Evolutionary conservation across 208 protist genomes (phyloP).

Genomic region (Phytomonas sp.): DNA sequence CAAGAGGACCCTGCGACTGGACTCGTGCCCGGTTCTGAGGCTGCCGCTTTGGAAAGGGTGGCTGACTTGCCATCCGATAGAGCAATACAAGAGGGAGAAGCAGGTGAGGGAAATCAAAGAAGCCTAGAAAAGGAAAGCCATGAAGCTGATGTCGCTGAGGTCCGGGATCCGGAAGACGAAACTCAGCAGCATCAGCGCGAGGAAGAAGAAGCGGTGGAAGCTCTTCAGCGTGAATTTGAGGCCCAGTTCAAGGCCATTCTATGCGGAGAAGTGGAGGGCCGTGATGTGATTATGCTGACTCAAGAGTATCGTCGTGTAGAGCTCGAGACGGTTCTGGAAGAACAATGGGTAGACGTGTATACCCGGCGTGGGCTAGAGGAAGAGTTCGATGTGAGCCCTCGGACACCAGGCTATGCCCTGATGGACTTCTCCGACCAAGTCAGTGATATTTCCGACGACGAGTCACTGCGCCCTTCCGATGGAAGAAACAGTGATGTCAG

Average conservation of each 20-base stretch:
- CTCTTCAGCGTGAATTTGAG: constrained; percentile 10
- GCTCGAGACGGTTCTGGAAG: constrained; percentile 29
- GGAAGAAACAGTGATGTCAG: background rate
- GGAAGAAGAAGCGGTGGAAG: constrained; percentile 17
- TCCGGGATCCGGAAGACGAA: background rate
- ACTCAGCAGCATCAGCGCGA: constrained; percentile 9
- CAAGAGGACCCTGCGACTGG: too few relatives aligned
- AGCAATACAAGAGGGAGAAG: background rate
- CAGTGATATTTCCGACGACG: constrained; percentile 65
- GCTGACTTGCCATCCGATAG: background rate
- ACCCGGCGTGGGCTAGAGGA: constrained; percentile 25
- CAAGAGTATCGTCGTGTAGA: constrained; percentile 25
- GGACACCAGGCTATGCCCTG: constrained; percentile 4
- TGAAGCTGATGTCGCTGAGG: constrained; percentile 1
- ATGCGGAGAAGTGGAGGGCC: constrained; percentile 25
- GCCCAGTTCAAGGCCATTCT: constrained; percentile 13
- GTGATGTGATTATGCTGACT: constrained; percentile 23
- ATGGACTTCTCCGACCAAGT: constrained; percentile 32
- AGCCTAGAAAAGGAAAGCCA: background rate
- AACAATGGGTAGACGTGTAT: constrained; percentile 23
- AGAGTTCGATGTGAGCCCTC: constrained; percentile 48
- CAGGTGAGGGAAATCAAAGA: background rate
- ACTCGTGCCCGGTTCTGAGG: too few relatives aligned
- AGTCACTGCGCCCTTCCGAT: constrained; percentile 9
- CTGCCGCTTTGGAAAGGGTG: too few relatives aligned